phyloP scores from a whole-genome alignment of 1,284 basidiomycete species.

The Cryptococcus sp. region DNA sequence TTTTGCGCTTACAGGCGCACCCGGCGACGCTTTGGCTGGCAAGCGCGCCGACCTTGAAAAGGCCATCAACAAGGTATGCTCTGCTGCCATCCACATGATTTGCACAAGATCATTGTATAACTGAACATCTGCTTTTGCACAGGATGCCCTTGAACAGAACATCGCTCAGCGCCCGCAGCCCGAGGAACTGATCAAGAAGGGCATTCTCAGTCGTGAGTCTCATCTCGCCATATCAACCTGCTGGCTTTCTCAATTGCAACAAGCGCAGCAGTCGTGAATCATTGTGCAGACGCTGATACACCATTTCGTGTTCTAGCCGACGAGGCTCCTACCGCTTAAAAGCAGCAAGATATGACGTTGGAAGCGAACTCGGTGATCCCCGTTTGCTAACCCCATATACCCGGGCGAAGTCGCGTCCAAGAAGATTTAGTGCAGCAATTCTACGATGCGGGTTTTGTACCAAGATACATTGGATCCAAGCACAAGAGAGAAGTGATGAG shows the following conservation, averaged over 20 bases:
- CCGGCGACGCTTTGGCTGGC: conserved; percentile 70
- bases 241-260: not conserved
- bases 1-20: conserved; percentile 25
- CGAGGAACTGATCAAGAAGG: conserved; percentile 69
- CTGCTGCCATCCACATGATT: not conserved
- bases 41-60: conserved; percentile 66
- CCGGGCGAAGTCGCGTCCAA: too few relatives aligned
- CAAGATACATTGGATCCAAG: too few relatives aligned
- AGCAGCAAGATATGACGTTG: too few relatives aligned
- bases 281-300: not conserved
- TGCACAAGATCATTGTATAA: not conserved
- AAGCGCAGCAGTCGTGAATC: not conserved
- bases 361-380: not conserved
- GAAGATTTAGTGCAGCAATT: too few relatives aligned
- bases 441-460: too few relatives aligned
- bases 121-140: not conserved
- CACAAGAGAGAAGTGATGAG: too few relatives aligned
- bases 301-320: conserved; percentile 16
- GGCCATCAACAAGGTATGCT: conserved; percentile 65
- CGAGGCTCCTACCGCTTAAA: conserved; percentile 24
- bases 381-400: not conserved
- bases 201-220: conserved; percentile 64
- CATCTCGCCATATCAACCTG: not conserved
- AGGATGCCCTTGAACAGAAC: conserved; percentile 70
- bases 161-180: conserved; percentile 66